Evolutionary conservation across 2,329 filamentous ascomycete genomes (phyloP).

Genomic region (Fusarium coicis): DNA sequence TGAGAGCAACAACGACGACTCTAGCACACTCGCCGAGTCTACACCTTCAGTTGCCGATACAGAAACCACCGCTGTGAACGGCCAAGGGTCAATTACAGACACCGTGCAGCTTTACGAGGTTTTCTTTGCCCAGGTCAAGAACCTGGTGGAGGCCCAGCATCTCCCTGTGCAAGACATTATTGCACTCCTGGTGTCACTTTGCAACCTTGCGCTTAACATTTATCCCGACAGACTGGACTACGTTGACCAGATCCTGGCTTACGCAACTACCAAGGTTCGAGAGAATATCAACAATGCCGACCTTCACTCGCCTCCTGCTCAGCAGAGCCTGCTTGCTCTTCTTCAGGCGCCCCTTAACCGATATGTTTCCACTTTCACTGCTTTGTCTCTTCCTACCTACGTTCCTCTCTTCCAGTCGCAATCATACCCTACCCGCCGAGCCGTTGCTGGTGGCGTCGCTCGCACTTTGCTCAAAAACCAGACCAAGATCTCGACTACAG

Average conservation of each 20-base stretch:
- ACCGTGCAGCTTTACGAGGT: constrained; percentile 95
- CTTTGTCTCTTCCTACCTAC: constrained; percentile 89
- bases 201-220: constrained; percentile 93
- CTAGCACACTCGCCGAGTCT: constrained; percentile 47
- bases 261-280: constrained; percentile 84
- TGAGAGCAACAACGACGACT: constrained; percentile 45
- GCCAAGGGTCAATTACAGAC: constrained; percentile 58
- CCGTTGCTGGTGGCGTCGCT: constrained; percentile 89
- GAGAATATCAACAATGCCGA: constrained; percentile 97
- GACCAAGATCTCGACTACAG: constrained; percentile 79
- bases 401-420: constrained; percentile 90
- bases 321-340: constrained; percentile 88
- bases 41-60: constrained; percentile 58
- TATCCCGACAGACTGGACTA: constrained; percentile 94
- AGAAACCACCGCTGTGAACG: constrained; percentile 61
- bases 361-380: constrained; percentile 96
- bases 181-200: constrained; percentile 90
- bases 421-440: constrained; percentile 89
- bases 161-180: constrained; percentile 95
- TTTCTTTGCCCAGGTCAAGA: constrained; percentile 96
- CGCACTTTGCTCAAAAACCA: constrained; percentile 84
- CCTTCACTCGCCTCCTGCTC: constrained; percentile 85
- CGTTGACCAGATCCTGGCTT: constrained; percentile 91
- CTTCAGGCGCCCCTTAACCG: constrained; percentile 90
- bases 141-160: constrained; percentile 89